Evolutionary conservation across 257 asterid genomes (phyloP), one percentile per base, ranked within the genome.

Genomic region (Gynochthodes officinalis): DNA sequence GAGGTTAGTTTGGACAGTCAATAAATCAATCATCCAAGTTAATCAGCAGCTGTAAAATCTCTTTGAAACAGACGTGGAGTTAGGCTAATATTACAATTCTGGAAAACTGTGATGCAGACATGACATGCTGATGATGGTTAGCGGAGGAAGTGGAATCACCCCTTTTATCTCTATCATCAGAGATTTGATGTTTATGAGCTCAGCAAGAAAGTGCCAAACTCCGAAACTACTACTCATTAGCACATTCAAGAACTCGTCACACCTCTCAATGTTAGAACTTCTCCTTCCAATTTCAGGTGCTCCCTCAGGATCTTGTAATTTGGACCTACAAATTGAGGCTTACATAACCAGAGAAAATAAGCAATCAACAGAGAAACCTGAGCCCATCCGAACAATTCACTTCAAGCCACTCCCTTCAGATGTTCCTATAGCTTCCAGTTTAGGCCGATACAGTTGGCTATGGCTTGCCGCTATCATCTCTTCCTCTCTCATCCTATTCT

Each of bases 91-190:
- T n/a, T n/a, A n/a, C n/a, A n/a, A n/a, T n/a, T n/a, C n/a, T n/a
- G n/a, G n/a, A n/a, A n/a, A n/a, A n/a, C n/a, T n/a, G 53, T 39
- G 53, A 63, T 84, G 75, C 89, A 89, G 97, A 86, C 87, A 89
- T 82, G 97, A 94, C 73, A 82, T 59, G 82, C 61, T 94, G 70
- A 96, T 94, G 83, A 73, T 94, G 97, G 80, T 94, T 30, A 89
- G 99, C 69, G 99, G 99, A 82, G 99, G 99, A 53, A 94, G 99
- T 83, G 99, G 99, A 14, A 94, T 94, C 68, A 86, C 99, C 21
- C 99, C 99, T 15, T 88, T 89, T 79, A 86, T 94, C 69, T 94
- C 99, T 58, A 91, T 91, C 67, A 82, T 94, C 63, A 75, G 87
- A 75, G 99, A 94, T 72, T 90, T 94, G 28, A 76, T 89, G 40